Evolutionary conservation across 140 eudicot genomes (phyloP).

Genomic region (Senecio squalidus): DNA sequence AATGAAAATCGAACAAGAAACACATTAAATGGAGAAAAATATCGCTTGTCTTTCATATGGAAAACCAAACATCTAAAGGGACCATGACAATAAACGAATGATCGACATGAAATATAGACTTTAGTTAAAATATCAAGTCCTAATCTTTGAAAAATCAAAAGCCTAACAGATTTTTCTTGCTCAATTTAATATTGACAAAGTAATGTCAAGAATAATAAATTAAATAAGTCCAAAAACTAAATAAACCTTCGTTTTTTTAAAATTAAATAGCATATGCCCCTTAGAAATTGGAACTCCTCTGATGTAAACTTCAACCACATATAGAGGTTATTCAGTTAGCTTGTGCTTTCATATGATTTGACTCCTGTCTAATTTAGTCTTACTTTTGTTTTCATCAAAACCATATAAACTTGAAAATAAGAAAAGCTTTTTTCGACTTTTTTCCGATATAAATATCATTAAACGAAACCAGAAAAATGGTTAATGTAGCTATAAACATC

Average conservation of each 20-base stretch:
- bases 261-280: slow-evolving; percentile 30
- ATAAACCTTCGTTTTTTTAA: not conserved
- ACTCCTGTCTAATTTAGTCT: slow-evolving; percentile 32
- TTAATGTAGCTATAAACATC: not conserved
- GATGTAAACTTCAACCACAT: slow-evolving; percentile 43
- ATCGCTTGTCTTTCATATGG: slow-evolving; percentile 27
- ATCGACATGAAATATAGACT: not conserved
- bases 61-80: slow-evolving; percentile 25
- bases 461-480: not conserved
- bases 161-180: slow-evolving; percentile 30
- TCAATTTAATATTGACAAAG: slow-evolving; percentile 13
- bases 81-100: slow-evolving; percentile 20
- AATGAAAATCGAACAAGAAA: slow-evolving; percentile 13
- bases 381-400: slow-evolving; percentile 16
- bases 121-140: slow-evolving; percentile 12
- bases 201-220: not conserved
- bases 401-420: not conserved
- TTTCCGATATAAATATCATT: not conserved
- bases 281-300: slow-evolving; percentile 27
- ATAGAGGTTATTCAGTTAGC: slow-evolving; percentile 29
- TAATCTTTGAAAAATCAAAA: slow-evolving; percentile 24
- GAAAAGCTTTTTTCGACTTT: not conserved
- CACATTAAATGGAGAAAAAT: slow-evolving; percentile 28
- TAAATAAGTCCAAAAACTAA: not conserved
- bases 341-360: slow-evolving; percentile 39